Evolutionary conservation across 768 basidiomycete genomes (phyloP).

Genomic region (Hypsizygus marmoreus): DNA sequence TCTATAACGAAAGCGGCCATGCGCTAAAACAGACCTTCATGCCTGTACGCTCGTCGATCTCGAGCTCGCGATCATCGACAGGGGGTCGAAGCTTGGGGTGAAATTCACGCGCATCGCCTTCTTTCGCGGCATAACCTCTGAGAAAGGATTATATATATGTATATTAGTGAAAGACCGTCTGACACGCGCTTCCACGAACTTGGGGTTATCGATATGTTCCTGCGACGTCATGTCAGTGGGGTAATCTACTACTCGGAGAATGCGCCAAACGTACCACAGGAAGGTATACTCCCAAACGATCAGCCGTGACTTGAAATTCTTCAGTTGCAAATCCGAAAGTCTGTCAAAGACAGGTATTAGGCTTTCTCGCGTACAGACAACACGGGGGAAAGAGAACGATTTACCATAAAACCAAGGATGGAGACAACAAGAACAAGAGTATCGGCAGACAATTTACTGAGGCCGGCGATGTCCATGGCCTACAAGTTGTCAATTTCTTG

Average conservation of each 20-base stretch:
- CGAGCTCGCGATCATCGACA: conserved; percentile 68
- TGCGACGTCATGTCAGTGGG: conserved; percentile 22
- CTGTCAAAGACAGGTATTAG: conserved; percentile 26
- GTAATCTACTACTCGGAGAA: conserved; percentile 1
- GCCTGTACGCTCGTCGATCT: conserved; percentile 74
- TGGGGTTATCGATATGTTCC: conserved; percentile 83
- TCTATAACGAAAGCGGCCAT: neutral
- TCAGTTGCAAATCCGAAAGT: conserved; percentile 65
- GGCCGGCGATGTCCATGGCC: conserved; percentile 73
- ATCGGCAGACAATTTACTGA: conserved; percentile 64
- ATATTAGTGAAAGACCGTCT: too few species aligned
- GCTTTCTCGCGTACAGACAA: neutral
- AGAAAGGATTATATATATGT: too few species aligned
- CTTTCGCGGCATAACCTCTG: conserved; percentile 69
- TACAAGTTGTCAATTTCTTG: conserved; percentile 19
- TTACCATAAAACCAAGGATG: conserved; percentile 59
- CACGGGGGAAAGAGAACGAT: neutral
- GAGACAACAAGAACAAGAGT: conserved; percentile 63
- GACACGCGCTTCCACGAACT: conserved; percentile 34
- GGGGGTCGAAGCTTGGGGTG: conserved; percentile 77
- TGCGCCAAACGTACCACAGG: conserved; percentile 52
- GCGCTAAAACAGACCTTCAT: conserved; percentile 61
- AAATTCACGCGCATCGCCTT: conserved; percentile 70
- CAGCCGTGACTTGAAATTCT: conserved; percentile 72
- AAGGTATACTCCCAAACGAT: conserved; percentile 76